Base-by-base conservation (phyloP, 257 asterid species). In the Capsicum baccatum region DNA sequence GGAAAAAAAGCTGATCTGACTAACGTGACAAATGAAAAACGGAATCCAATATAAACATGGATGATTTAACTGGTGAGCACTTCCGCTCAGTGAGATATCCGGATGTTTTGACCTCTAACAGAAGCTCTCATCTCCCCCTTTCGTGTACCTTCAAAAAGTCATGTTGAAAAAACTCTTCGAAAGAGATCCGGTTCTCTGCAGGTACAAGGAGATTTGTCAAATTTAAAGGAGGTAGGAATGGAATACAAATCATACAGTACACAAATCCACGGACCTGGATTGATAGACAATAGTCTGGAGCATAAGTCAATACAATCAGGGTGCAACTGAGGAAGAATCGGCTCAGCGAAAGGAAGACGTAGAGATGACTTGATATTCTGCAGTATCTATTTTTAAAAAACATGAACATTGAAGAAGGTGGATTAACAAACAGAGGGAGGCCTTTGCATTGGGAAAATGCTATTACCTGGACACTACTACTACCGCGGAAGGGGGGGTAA, bases 121-220 rank as follows among this genome's bases (percentile, higher is more conserved):
- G 76, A 59, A 57, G 37, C 54, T 74, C 58, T 10, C 74, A 60
- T 42, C 83, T 55, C 57, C 60, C 79, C 48, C 83, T 50, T 44
- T 58, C 42, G 35, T 82, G 56, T 66, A 52, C 12, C 81, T 85
- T 59, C 35, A 90, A 81, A 52, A 89, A 91, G 39, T 37, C 19
- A 63, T 92, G 94, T 71, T 66, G 85, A 79, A 21, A 82, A 87
- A 92, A 90, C 88, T 89, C 93, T 70, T 87, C 86, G n/a, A 85
- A 89, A 62, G 93, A 90, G 82, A 87, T 70, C 68, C 94, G 90
- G 15, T 80, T 85, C 84, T 89, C 91, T 92, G 92, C 89, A 88
- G 71, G 86, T 60, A 67, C 5, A 67, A 52, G 58, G 66, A 80
- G 13, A n/a, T 37, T 44, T 81, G 79, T 85, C 64, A 84, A 83